phyloP scores from a whole-genome alignment of 371 early-diverging fungal species.

The Saksenaea oblongispora region DNA sequence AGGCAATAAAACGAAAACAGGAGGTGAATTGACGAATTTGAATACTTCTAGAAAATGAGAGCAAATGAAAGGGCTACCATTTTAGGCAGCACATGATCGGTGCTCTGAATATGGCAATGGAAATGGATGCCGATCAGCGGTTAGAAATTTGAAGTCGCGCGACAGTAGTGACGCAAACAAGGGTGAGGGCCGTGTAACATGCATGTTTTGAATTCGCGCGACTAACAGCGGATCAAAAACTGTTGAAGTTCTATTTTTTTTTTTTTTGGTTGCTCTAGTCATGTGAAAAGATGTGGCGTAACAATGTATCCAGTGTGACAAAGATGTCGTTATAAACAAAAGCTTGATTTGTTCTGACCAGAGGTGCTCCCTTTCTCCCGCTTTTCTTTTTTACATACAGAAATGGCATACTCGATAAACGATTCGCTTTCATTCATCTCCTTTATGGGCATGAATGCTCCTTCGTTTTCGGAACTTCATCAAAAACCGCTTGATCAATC shows the following conservation, averaged over 20 bases:
- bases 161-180: constrained; percentile 1
- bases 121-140: neutral
- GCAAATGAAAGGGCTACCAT: constrained; percentile 2
- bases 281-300: constrained; percentile 1
- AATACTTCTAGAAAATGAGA: neutral
- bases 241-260: neutral
- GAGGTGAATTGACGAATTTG: constrained; percentile 4
- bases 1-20: neutral
- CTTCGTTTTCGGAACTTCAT: constrained; percentile 19
- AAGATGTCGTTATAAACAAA: constrained; percentile 4
- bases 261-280: neutral
- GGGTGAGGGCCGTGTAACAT: constrained; percentile 4
- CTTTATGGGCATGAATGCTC: constrained; percentile 5
- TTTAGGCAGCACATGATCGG: constrained; percentile 5
- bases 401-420: constrained; percentile 3
- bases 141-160: neutral
- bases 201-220: constrained; percentile 5
- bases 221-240: constrained; percentile 4
- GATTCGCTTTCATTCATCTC: constrained; percentile 2
- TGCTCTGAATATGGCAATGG: neutral
- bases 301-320: constrained; percentile 4
- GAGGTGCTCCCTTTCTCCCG: neutral
- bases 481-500: constrained; percentile 13
- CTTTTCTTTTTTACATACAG: neutral
- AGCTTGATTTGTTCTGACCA: neutral